Evolutionary conservation across 257 asterid species (phyloP).

Genomic region (Paulownia fortunei): DNA sequence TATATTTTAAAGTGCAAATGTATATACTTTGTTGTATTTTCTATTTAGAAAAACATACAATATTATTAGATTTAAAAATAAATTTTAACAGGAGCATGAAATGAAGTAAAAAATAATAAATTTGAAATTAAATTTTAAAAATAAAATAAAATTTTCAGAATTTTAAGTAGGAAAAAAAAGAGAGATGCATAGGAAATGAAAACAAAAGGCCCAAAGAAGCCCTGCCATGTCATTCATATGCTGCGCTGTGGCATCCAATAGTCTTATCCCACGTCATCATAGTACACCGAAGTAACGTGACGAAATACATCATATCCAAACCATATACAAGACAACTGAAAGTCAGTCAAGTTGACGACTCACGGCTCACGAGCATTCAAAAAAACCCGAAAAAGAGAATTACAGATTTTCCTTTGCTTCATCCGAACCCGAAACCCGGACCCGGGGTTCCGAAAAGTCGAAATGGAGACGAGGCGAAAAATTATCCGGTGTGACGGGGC

Average conservation of each 20-base stretch:
- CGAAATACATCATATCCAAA: not conserved
- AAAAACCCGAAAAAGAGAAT: not conserved
- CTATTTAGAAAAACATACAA: too few species aligned
- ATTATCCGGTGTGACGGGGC: constrained; percentile 29
- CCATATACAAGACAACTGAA: not conserved
- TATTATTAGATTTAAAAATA: too few species aligned
- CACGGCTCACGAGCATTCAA: not conserved
- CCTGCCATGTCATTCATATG: constrained; percentile 32
- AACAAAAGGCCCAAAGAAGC: too few species aligned
- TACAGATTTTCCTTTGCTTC: not conserved
- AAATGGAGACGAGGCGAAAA: constrained; percentile 27
- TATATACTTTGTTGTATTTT: too few species aligned
- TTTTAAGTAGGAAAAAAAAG: too few species aligned
- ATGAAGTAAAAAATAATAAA: too few species aligned
- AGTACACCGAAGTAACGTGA: not conserved
- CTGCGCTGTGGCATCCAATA: constrained; percentile 30
- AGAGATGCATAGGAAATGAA: too few species aligned
- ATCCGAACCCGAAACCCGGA: not conserved
- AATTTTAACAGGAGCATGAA: too few species aligned
- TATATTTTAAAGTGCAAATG: too few species aligned
- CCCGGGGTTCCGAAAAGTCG: constrained; percentile 18
- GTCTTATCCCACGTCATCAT: constrained; percentile 34
- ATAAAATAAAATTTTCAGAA: too few species aligned
- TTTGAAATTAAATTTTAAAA: too few species aligned
- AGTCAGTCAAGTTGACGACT: constrained; percentile 5